Evolutionary conservation across 371 early-diverging fungal species (phyloP).

Genomic region (Zancudomyces culisetae): DNA sequence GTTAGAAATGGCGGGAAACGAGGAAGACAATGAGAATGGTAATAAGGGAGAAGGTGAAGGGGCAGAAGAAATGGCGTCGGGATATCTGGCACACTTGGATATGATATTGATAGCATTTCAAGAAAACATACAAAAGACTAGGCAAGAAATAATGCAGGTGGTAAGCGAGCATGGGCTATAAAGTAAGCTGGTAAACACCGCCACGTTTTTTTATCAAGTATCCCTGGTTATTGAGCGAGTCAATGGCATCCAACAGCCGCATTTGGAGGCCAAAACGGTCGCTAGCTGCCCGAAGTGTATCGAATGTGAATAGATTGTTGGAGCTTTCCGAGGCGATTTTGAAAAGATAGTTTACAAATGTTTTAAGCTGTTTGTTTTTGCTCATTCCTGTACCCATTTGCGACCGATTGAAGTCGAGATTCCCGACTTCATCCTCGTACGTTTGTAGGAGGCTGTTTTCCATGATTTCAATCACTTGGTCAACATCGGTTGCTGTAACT

Average conservation of each 20-base stretch:
- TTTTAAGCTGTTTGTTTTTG: constrained; percentile 29
- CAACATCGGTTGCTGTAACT: constrained; percentile 39
- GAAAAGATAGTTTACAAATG: constrained; percentile 28
- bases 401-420: constrained; percentile 29
- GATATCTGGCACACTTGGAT: constrained; percentile 33
- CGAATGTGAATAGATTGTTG: constrained; percentile 33
- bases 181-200: constrained; percentile 27
- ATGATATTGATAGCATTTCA: constrained; percentile 30
- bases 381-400: constrained; percentile 35
- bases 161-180: constrained; percentile 2
- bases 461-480: constrained; percentile 37
- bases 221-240: constrained; percentile 42
- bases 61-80: constrained; percentile 12
- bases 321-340: constrained; percentile 26
- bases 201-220: constrained; percentile 34
- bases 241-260: constrained; percentile 32
- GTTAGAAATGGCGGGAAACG: constrained; percentile 14
- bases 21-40: constrained; percentile 10
- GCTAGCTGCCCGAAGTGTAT: constrained; percentile 12
- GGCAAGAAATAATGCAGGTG: constrained; percentile 17
- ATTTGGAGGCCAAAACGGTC: constrained; percentile 23
- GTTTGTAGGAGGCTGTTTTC: constrained; percentile 41
- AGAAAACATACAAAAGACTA: constrained; percentile 25
- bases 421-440: constrained; percentile 30
- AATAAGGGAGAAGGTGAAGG: constrained; percentile 11